Percentiles rank a stretch among this genome's conserved stretches.
Evolutionary conservation across 2,329 filamentous ascomycete genomes (phyloP).

Genomic region (Amesomyces nigricolor): DNA sequence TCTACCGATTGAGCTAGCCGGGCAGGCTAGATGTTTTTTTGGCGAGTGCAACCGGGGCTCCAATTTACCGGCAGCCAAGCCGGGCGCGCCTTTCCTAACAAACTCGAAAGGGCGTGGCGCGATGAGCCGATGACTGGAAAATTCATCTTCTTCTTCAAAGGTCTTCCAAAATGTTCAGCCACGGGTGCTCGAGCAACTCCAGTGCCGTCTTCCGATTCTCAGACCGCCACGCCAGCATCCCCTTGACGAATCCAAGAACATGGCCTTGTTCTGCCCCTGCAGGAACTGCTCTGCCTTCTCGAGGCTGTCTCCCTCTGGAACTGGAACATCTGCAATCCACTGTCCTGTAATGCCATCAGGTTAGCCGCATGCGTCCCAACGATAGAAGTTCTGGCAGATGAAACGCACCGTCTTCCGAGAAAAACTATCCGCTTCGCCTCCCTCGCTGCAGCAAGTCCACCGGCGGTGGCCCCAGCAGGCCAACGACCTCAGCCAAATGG

Average conservation of each 20-base stretch:
- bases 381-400: no score
- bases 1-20: conserved; percentile 67
- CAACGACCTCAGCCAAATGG: conserved; percentile 42
- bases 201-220: conserved; percentile 14
- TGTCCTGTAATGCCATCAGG: background rate
- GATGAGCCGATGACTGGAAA: no score
- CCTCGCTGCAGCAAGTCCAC: conserved; percentile 25
- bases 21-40: conserved; percentile 30
- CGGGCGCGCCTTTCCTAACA: background rate
- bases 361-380: no score
- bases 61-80: no score
- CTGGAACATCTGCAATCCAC: background rate
- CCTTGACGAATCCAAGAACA: conserved; percentile 11
- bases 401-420: conserved; percentile 7
- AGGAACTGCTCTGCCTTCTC: conserved; percentile 2
- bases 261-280: background rate
- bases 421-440: conserved; percentile 10
- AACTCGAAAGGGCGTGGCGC: background rate
- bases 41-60: no score
- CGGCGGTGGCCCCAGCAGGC: conserved; percentile 40
- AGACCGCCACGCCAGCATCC: conserved; percentile 19
- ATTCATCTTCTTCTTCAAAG: background rate
- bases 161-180: conserved; percentile 4
- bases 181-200: conserved; percentile 13
- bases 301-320: conserved; percentile 3